A percentile compares a stretch with the other conserved stretches of the same genome.
Conservation (phyloP, 768 basidiomycete species). For the Mycena indigotica region DNA sequence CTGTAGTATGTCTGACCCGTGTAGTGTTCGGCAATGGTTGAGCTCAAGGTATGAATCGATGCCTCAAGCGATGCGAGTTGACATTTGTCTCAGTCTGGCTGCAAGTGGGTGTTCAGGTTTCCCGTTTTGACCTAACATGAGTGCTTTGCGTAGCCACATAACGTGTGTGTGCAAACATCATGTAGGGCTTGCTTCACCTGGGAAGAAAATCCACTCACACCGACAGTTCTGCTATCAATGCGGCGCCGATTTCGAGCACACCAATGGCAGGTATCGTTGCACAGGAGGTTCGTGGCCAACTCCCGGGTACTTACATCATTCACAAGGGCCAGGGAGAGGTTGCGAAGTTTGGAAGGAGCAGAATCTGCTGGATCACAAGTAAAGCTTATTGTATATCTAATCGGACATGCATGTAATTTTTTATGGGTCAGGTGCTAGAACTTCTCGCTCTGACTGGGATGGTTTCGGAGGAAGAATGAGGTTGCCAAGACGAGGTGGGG, state of each 20-base stretch:
- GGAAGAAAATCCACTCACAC: not conserved
- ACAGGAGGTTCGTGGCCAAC: constrained; percentile 21
- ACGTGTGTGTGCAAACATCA: constrained; percentile 27
- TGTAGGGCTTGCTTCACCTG: constrained; percentile 17
- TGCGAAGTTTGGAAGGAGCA: constrained; percentile 28
- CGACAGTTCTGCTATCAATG: constrained; percentile 26
- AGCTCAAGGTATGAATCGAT: constrained; percentile 31
- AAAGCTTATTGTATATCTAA: not conserved
- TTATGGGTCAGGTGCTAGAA: no score
- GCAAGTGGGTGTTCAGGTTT: constrained; percentile 18
- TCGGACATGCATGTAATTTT: no score
- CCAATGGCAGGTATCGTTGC: constrained; percentile 22
- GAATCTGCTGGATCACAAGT: constrained; percentile 18
- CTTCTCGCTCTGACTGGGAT: no score
- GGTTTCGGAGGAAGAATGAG: constrained; percentile 55
- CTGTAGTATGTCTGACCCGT: no score
- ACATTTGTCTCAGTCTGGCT: constrained; percentile 14
- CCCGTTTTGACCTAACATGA: no score
- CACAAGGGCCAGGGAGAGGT: constrained; percentile 19
- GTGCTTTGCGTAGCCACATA: constrained; percentile 22
- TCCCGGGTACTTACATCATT: no score
- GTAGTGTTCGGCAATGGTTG: constrained; percentile 27
- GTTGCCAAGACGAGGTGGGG: constrained; percentile 76
- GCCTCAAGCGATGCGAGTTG: not conserved
- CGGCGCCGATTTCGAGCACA: constrained; percentile 25